Conservation (phyloP, 192 early-diverging fungal species). For the Mortierella claussenii region DNA sequence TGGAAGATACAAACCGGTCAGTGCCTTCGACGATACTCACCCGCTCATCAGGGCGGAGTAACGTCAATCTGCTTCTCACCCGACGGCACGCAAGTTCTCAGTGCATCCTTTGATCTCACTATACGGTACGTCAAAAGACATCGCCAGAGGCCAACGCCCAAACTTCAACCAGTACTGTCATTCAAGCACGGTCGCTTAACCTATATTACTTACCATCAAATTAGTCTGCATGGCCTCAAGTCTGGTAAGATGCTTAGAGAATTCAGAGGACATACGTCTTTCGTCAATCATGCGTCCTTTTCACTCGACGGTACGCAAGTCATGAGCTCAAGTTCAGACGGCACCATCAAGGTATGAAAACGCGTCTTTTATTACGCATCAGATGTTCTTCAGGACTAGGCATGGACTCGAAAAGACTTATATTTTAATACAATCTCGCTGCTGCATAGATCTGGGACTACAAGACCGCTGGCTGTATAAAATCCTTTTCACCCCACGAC, state of each 20-base stretch:
- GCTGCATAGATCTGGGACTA: conserved; percentile 86
- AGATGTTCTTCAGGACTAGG: too few species aligned
- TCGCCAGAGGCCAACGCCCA: too few species aligned
- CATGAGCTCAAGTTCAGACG: conserved; percentile 87
- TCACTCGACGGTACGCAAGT: conserved; percentile 76
- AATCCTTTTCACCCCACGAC: conserved; percentile 67
- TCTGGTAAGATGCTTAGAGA: conserved; percentile 93
- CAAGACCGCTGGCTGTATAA: conserved; percentile 73
- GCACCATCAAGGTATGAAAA: conserved; percentile 78
- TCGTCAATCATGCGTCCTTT: conserved; percentile 84
- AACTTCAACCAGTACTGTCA: too few species aligned
- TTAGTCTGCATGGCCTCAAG: conserved; percentile 90
- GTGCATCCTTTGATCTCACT: conserved; percentile 81
- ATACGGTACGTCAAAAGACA: conserved; percentile 69
- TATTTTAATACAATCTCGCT: background rate
- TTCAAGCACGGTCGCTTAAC: too few species aligned
- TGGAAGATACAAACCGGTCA: conserved; percentile 87
- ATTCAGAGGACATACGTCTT: conserved; percentile 91
- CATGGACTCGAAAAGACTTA: background rate
- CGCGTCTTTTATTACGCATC: too few species aligned
- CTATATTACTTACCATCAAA: too few species aligned
- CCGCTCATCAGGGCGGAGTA: conserved; percentile 89
- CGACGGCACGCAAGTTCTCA: conserved; percentile 85
- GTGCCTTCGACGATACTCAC: conserved; percentile 74
- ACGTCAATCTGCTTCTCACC: conserved; percentile 81